phyloP scores from a whole-genome alignment of 2,329 filamentous ascomycete genomes.

The Lachnellula willkommii region DNA sequence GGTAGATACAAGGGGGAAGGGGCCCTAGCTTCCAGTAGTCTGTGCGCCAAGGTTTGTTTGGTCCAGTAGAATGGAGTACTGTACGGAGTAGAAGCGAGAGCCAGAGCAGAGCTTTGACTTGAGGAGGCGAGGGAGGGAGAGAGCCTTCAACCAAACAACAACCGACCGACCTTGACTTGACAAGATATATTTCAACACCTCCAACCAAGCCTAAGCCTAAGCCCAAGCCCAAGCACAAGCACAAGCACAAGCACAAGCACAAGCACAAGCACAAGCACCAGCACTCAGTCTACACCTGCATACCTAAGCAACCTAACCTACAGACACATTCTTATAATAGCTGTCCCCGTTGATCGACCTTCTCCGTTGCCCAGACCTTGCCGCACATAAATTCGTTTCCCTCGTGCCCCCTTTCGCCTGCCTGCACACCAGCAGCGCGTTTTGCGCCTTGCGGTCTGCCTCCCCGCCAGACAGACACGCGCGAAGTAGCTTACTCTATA shows the following conservation, averaged over 20 bases:
- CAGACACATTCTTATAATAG: background rate
- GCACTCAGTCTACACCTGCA: background rate
- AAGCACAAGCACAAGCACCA: too few species aligned
- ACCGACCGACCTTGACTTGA: too few species aligned
- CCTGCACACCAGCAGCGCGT: constrained; percentile 6
- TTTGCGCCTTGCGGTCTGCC: constrained; percentile 22
- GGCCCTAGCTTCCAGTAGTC: background rate
- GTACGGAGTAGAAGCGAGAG: background rate
- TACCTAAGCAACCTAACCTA: background rate
- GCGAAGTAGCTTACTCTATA: background rate
- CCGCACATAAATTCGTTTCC: background rate
- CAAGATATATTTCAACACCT: background rate
- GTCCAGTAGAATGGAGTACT: too few species aligned
- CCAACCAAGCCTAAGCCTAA: too few species aligned
- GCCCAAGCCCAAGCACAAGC: too few species aligned
- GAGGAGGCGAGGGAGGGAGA: too few species aligned
- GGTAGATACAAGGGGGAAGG: too few species aligned
- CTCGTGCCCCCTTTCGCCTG: background rate
- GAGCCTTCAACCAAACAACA: too few species aligned
- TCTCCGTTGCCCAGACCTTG: background rate
- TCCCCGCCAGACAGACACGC: constrained; percentile 11
- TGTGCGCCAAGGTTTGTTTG: too few species aligned
- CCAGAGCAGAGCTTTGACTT: too few species aligned
- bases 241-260: too few species aligned
- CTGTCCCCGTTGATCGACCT: background rate